phyloP scores from a whole-genome alignment of 2,329 filamentous ascomycete species.

The Trichophyton verrucosum region DNA sequence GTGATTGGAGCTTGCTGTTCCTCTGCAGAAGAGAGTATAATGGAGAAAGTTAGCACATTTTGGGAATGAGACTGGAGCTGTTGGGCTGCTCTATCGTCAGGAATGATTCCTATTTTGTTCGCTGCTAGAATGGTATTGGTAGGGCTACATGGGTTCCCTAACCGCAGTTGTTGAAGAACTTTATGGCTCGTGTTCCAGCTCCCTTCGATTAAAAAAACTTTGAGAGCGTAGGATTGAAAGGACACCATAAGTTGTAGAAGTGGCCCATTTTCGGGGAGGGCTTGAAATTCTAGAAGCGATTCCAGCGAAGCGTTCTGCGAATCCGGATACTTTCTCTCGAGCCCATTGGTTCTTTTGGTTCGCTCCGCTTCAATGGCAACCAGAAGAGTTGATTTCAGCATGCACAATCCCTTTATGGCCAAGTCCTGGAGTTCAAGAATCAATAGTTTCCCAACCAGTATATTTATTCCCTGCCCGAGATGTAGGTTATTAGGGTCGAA shows the following conservation, averaged over 20 bases:
- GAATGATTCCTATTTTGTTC: slow-evolving; percentile 24
- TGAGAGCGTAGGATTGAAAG: slow-evolving; percentile 31
- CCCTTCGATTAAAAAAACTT: slow-evolving; percentile 25
- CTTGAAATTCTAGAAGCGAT: slow-evolving; percentile 14
- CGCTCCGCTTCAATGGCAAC: slow-evolving; percentile 18
- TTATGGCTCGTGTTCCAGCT: slow-evolving; percentile 24
- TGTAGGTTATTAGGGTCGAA: slow-evolving; percentile 21
- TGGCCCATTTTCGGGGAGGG: slow-evolving; percentile 2
- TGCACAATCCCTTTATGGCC: slow-evolving; percentile 30
- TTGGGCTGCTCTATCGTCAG: slow-evolving; percentile 29
- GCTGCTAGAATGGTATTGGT: slow-evolving; percentile 29
- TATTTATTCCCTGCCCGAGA: slow-evolving; percentile 32
- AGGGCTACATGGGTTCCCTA: slow-evolving; percentile 28
- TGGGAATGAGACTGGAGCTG: slow-evolving; percentile 36
- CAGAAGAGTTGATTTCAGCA: slow-evolving; percentile 28
- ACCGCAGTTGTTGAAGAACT: slow-evolving; percentile 20
- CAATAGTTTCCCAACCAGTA: slow-evolving; percentile 31
- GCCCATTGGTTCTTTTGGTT: background rate
- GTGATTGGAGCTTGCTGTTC: background rate
- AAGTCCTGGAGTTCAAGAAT: slow-evolving; percentile 30
- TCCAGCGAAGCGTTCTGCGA: slow-evolving; percentile 13
- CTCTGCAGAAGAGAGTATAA: slow-evolving; percentile 12
- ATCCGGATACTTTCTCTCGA: background rate
- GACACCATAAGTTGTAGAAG: slow-evolving; percentile 12
- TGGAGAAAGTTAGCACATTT: slow-evolving; percentile 25